Percentiles rank a stretch among this genome's conserved stretches.
These are phyloP conservation scores for Ceratobasidium sp. DNA, from an alignment of 1,284 basidiomycete species.

Conservation along the genomic window DNA sequence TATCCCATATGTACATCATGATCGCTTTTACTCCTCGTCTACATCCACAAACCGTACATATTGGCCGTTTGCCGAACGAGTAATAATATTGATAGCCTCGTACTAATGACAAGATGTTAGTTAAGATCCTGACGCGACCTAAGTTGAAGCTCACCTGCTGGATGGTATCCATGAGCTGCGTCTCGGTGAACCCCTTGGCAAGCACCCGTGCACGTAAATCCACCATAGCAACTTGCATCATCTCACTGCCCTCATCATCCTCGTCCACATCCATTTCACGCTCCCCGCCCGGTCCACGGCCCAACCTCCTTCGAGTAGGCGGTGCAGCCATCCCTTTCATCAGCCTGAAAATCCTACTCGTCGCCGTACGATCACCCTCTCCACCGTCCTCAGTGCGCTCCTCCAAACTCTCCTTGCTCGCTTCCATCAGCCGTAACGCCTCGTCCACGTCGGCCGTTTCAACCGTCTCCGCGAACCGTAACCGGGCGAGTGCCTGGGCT, in stretches of 20 bases:
- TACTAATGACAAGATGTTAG: slow-evolving; percentile 12
- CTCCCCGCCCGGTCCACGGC: slow-evolving; percentile 77
- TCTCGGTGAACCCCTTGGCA: slow-evolving; percentile 90
- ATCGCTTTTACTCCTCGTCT: slow-evolving; percentile 28
- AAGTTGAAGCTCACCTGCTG: slow-evolving; percentile 69
- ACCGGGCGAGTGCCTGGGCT: slow-evolving; percentile 92
- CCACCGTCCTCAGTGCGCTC: slow-evolving; percentile 80
- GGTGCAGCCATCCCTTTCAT: slow-evolving; percentile 85
- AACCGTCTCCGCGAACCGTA: slow-evolving; percentile 87
- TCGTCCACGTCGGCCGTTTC: slow-evolving; percentile 94
- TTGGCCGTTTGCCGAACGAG: slow-evolving; percentile 41
- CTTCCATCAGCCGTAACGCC: slow-evolving; percentile 96
- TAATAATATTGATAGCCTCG: slow-evolving; percentile 45
- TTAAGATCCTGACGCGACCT: neutral
- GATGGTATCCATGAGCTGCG: slow-evolving; percentile 88
- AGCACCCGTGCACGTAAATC: slow-evolving; percentile 88
- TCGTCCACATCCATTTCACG: slow-evolving; percentile 77
- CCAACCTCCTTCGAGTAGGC: slow-evolving; percentile 63
- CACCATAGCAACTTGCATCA: slow-evolving; percentile 75
- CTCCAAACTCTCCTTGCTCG: slow-evolving; percentile 90
- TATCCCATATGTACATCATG: slow-evolving; percentile 40
- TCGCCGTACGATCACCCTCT: slow-evolving; percentile 81
- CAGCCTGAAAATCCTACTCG: slow-evolving; percentile 88
- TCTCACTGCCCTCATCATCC: slow-evolving; percentile 71
- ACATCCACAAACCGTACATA: slow-evolving; percentile 44